Conservation (phyloP, 2,329 filamentous ascomycete genomes). For the Ceratocystis smalleyi region DNA sequence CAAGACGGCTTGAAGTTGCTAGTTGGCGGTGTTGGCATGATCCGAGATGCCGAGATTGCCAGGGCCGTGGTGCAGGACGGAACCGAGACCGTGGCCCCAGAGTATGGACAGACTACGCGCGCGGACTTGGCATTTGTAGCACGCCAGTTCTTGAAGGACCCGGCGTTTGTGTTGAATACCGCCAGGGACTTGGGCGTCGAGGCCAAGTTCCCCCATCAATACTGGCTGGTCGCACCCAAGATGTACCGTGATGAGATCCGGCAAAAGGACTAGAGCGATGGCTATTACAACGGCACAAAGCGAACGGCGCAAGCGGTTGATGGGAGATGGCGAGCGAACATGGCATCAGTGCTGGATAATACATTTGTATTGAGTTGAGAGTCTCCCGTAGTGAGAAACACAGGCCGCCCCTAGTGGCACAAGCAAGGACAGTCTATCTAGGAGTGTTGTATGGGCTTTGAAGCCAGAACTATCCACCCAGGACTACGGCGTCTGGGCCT, state of each 20-base stretch:
- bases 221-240: constrained; percentile 27
- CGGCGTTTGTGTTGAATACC: constrained; percentile 57
- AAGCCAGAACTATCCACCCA: neutral
- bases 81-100: constrained; percentile 30
- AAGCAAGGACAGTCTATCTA: too few relatives aligned
- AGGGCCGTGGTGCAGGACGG: constrained; percentile 38
- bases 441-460: too few relatives aligned
- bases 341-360: neutral
- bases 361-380: neutral
- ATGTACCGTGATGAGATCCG: constrained; percentile 2
- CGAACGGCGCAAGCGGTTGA: neutral
- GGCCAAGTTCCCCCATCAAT: constrained; percentile 58
- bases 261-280: neutral
- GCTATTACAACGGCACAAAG: neutral
- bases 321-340: neutral
- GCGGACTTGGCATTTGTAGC: constrained; percentile 61
- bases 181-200: constrained; percentile 57
- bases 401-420: too few relatives aligned
- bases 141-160: constrained; percentile 67
- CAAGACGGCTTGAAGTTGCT: constrained; percentile 36
- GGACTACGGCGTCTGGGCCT: constrained; percentile 29
- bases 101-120: constrained; percentile 27
- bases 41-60: constrained; percentile 54
- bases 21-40: constrained; percentile 60
- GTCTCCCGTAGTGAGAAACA: neutral